Evolutionary conservation across 768 basidiomycete species (phyloP), one percentile per base, ranked within the genome.

Genomic region (Leccinum longicurvipes): DNA sequence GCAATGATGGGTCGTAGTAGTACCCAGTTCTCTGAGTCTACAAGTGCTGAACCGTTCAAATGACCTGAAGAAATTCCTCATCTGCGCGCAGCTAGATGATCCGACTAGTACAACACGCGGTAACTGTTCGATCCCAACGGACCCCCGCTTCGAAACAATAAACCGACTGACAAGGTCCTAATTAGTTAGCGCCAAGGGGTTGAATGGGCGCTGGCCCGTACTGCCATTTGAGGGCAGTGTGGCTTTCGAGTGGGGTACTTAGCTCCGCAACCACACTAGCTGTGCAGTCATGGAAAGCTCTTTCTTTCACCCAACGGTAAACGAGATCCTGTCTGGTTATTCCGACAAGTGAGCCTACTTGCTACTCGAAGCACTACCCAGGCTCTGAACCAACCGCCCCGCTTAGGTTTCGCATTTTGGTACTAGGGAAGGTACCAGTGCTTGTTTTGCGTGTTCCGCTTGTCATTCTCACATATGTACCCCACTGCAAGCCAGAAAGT

Each of bases 401-500:
- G 24, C 17, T 36, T 31, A 54, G 54, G 29, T 44, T 55, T 17
- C 54, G 54, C 47, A 41, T 54, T 6, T 21, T 55, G n/a, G 47
- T 55, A 28, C 29, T 55, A 19, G 47, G 54, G 29, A 55, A 55
- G 54, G 54, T 55, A n/a, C 34, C n/a, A 48, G 47, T 12, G 36
- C 12, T 21, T 32, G 6, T 34, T 54, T 10, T 5, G 14, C 9
- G 29, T 15, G 12, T 32, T 55, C 23, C 29, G n/a, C 21, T 12
- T 29, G 41, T 23, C 32, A 25, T 21, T 31, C 54, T 42, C 28
- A 55, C 29, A 10, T n/a, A n/a, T 27, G 23, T 44, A 36, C 34
- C 23, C 7, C 32, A 5, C 24, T 8, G 34, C 25, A 55, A 55
- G 54, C 10, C 54, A 12, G 54, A 41, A 44, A 49, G 54, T 23